phyloP scores from a whole-genome alignment of 108 stramenopile species.

The Hondaea fermentalgiana region DNA sequence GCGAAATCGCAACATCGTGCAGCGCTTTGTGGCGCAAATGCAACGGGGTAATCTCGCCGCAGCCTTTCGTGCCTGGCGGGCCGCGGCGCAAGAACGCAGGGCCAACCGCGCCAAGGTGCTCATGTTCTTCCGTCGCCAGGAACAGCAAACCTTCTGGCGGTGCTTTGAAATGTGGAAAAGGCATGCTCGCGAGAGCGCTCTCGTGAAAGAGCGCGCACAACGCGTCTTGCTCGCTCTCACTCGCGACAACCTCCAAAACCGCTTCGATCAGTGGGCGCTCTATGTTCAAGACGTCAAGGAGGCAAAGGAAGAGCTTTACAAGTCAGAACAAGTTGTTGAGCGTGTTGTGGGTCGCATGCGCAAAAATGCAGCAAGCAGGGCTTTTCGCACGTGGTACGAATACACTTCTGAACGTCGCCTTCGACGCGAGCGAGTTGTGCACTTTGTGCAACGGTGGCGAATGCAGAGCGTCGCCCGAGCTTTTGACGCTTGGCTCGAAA shows the following conservation, averaged over 20 bases:
- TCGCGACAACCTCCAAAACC: background rate
- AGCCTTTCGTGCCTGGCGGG: background rate
- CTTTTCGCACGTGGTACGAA: background rate
- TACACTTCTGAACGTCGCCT: background rate
- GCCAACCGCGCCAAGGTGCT: conserved; percentile 10
- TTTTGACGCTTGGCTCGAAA: background rate
- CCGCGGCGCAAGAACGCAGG: background rate
- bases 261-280: background rate
- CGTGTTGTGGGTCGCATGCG: background rate
- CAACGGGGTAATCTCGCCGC: background rate
- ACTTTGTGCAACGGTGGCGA: background rate
- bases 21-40: background rate
- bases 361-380: background rate
- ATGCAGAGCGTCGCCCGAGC: background rate
- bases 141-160: background rate
- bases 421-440: background rate
- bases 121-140: background rate
- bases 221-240: background rate
- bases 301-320: background rate
- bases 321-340: background rate
- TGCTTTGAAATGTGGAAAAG: background rate
- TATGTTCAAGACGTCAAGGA: background rate
- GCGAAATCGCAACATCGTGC: background rate
- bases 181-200: background rate
- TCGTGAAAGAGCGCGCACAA: background rate